These are phyloP conservation scores for Rhododendron griersonianum DNA, from an alignment of 148 eudicot genomes.

Conservation along the genomic window DNA sequence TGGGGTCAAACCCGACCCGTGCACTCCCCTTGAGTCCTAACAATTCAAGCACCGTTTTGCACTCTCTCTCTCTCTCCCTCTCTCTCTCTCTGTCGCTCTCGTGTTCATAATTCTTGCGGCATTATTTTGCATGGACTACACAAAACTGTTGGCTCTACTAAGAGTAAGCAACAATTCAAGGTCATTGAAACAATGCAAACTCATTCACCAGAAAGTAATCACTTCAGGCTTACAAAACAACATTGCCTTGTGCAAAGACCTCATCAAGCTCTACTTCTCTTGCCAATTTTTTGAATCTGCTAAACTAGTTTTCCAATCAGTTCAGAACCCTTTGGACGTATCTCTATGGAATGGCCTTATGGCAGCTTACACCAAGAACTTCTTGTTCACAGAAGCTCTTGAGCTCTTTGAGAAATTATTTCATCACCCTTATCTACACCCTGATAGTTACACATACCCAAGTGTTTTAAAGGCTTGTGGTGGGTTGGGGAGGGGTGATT, in stretches of 20 bases:
- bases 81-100: not conserved
- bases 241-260: conserved; percentile 19
- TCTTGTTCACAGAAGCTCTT: conserved; percentile 25
- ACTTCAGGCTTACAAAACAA: conserved; percentile 25
- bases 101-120: not conserved
- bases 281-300: conserved; percentile 22
- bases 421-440: conserved; percentile 14
- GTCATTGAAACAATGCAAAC: conserved; percentile 21
- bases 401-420: conserved; percentile 17
- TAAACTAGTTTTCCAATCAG: conserved; percentile 13
- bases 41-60: too few species aligned
- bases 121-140: conserved; percentile 17
- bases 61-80: not conserved
- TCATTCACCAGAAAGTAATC: conserved; percentile 29
- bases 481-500: conserved; percentile 19
- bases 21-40: too few species aligned
- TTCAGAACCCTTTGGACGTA: conserved; percentile 15
- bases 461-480: conserved; percentile 34
- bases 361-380: conserved; percentile 27
- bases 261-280: conserved; percentile 24
- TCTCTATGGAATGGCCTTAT: conserved; percentile 28
- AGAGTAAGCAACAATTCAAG: conserved; percentile 14
- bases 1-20: too few species aligned
- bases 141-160: conserved; percentile 15
- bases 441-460: conserved; percentile 30